Evolutionary conservation across 805 yeast species (phyloP).

Genomic region (Ogataea salicorniae): DNA sequence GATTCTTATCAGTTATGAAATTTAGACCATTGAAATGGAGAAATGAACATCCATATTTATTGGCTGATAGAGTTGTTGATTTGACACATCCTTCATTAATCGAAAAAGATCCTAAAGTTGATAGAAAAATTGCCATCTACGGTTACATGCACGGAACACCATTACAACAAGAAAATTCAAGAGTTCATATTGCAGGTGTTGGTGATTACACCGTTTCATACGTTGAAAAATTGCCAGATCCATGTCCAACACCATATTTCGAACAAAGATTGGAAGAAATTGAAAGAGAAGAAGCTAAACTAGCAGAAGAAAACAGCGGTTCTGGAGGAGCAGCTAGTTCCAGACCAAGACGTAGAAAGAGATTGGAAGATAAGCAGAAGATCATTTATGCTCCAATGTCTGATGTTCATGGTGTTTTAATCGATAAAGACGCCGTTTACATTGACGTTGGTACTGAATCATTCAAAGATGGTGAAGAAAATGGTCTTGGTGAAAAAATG

Average conservation of each 20-base stretch:
- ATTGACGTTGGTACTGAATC: conserved; percentile 61
- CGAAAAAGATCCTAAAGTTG: conserved; percentile 74
- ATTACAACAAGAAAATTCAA: conserved; percentile 57
- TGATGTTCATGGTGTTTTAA: conserved; percentile 97
- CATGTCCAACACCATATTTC: conserved; percentile 95
- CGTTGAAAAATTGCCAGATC: conserved; percentile 92
- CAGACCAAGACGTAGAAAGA: conserved; percentile 65
- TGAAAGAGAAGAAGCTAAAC: conserved; percentile 67
- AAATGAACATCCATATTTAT: conserved; percentile 92
- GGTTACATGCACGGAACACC: conserved; percentile 97
- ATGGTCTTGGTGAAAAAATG: conserved; percentile 81
- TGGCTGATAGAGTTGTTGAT: conserved; percentile 87
- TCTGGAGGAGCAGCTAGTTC: conserved; percentile 46
- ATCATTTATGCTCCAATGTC: conserved; percentile 98
- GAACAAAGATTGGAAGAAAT: conserved; percentile 80
- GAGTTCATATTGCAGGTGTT: conserved; percentile 91
- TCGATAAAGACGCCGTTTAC: conserved; percentile 96
- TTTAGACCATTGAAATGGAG: conserved; percentile 99
- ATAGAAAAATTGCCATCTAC: conserved; percentile 84
- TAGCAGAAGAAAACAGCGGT: conserved; percentile 58
- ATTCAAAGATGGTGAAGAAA: conserved; percentile 29
- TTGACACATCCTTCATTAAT: conserved; percentile 86
- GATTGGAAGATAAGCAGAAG: conserved; percentile 91
- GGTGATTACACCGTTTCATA: conserved; percentile 78
- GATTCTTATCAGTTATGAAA: conserved; percentile 96